Conservation (phyloP, 2,329 filamentous ascomycete species). For the Arthrinium phaeospermum region DNA sequence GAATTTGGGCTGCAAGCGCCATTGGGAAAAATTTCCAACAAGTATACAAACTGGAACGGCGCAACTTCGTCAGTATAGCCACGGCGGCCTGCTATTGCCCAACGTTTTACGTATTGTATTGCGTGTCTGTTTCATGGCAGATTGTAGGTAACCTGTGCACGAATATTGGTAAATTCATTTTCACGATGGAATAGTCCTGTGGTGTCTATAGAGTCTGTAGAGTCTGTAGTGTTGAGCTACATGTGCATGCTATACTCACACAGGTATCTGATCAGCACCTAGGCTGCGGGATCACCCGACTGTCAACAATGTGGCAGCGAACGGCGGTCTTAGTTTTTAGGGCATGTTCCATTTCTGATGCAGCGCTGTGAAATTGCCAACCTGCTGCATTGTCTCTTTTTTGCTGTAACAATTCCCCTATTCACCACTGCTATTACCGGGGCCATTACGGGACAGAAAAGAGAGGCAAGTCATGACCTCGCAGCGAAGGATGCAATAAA, state of each 20-base stretch:
- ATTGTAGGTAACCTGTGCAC: not conserved
- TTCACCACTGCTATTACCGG: not conserved
- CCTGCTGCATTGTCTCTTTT: not conserved
- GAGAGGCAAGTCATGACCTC: not conserved
- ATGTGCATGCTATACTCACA: not conserved
- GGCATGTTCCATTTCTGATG: not conserved
- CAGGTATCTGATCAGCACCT: conserved; percentile 4
- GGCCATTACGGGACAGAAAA: not conserved
- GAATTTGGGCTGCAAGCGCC: conserved; percentile 5
- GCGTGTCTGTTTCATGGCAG: not conserved
- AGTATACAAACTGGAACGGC: not conserved
- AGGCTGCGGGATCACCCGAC: conserved; percentile 7
- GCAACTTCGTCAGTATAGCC: conserved; percentile 5
- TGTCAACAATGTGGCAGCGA: conserved; percentile 11
- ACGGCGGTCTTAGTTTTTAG: not conserved
- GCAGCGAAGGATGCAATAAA: not conserved
- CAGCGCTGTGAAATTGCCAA: not conserved
- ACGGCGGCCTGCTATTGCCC: not conserved
- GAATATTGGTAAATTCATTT: not conserved
- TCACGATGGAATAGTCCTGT: not conserved
- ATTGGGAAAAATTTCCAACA: not conserved
- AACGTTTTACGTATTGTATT: not conserved
- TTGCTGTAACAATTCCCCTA: not conserved
- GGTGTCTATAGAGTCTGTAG: not conserved
- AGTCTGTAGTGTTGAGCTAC: not conserved